A percentile compares a stretch with the other conserved stretches of the same genome.
These are phyloP conservation scores for Carallia brachiata DNA, from an alignment of 345 rosid species.

Conservation along the genomic window DNA sequence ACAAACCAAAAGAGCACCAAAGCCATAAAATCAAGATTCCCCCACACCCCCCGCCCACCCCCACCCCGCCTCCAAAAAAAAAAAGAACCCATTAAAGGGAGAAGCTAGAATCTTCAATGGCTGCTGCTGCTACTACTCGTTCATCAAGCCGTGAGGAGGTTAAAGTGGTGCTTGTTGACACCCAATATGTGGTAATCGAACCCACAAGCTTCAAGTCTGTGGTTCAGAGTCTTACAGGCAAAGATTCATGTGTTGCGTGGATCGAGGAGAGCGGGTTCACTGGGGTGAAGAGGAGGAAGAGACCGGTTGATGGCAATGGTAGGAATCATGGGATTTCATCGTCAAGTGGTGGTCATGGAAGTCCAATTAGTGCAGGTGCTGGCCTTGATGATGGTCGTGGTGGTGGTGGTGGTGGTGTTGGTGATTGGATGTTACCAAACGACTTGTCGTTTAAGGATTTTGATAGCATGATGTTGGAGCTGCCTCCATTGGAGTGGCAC, in stretches of 20 bases:
- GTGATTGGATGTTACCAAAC: conserved; percentile 18
- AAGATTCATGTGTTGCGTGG: conserved; percentile 45
- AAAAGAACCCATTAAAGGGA: no score
- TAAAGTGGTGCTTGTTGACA: conserved; percentile 52
- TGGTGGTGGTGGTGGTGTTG: no score
- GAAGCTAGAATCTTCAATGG: conserved; percentile 3
- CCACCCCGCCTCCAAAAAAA: no score
- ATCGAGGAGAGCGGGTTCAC: conserved; percentile 21
- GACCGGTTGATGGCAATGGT: neutral
- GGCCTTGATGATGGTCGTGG: neutral
- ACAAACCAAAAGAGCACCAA: neutral
- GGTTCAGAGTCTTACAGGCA: conserved; percentile 69
- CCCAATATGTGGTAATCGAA: conserved; percentile 53
- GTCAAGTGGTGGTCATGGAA: neutral
- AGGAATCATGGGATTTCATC: neutral
- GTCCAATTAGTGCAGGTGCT: neutral
- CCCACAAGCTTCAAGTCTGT: conserved; percentile 56
- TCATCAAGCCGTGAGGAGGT: conserved; percentile 19
- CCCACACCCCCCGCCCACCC: no score
- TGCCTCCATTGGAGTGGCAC: conserved; percentile 28
- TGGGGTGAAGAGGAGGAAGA: conserved; percentile 20
- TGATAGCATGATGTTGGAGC: conserved; percentile 33
- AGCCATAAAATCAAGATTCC: neutral
- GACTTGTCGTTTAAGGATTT: conserved; percentile 31
- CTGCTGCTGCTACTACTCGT: neutral